A percentile compares a stretch with the other conserved stretches of the same genome.
These are phyloP conservation scores for Boletus tomentosulus DNA, from an alignment of 768 basidiomycete species.

Conservation along the genomic window DNA sequence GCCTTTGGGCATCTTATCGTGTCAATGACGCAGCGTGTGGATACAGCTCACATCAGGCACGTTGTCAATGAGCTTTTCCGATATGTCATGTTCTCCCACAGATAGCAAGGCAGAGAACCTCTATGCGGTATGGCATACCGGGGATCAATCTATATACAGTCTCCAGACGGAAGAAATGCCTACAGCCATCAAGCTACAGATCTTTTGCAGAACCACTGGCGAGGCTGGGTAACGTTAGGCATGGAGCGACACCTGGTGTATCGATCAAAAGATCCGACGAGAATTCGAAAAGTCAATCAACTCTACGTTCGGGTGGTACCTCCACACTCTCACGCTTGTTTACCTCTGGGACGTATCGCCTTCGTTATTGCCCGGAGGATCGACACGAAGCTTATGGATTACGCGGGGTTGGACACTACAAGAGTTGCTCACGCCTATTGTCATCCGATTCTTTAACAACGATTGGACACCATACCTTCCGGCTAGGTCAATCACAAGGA, in stretches of 20 bases:
- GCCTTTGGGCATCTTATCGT: not conserved
- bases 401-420: constrained; percentile 11
- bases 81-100: constrained; percentile 15
- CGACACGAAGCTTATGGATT: constrained; percentile 1
- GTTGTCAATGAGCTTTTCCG: constrained; percentile 4
- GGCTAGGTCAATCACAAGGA: constrained; percentile 4
- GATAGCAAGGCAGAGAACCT: constrained; percentile 11
- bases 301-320: constrained; percentile 12
- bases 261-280: not conserved
- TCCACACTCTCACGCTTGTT: constrained; percentile 5
- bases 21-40: not conserved
- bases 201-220: not conserved
- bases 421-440: constrained; percentile 7
- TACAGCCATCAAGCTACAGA: not conserved
- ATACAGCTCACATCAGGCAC: not conserved
- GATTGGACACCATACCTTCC: constrained; percentile 6
- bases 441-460: constrained; percentile 1
- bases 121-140: not conserved
- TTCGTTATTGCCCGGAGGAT: not conserved
- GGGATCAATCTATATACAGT: not conserved
- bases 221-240: constrained; percentile 7
- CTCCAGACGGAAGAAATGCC: not conserved
- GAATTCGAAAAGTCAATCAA: constrained; percentile 8
- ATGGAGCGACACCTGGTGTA: not conserved
- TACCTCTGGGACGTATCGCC: constrained; percentile 7